Percentiles rank a stretch among this genome's conserved stretches.
Conservation (phyloP, 2,329 filamentous ascomycete species). For the Anthostomella pinea region DNA sequence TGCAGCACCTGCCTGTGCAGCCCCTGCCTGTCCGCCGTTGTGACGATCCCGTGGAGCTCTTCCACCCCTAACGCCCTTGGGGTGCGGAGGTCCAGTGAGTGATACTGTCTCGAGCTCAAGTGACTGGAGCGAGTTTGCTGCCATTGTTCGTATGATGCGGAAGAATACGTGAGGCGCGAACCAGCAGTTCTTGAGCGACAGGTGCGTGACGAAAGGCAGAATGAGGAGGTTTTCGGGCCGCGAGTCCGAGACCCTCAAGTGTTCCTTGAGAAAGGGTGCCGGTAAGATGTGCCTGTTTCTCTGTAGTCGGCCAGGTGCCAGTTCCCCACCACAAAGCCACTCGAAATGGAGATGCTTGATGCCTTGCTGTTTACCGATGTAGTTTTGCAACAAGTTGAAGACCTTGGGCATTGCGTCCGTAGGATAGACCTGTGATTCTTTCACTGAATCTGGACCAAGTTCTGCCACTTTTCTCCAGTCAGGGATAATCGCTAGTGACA, state of each 20-base stretch:
- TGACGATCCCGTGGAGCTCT: too few relatives aligned
- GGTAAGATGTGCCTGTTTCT: slow-evolving; percentile 62
- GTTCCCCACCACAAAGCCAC: slow-evolving; percentile 66
- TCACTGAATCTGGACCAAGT: slow-evolving; percentile 48
- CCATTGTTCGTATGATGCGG: slow-evolving; percentile 48
- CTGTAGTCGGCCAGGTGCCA: slow-evolving; percentile 58
- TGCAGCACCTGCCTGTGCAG: background rate
- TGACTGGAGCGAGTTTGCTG: slow-evolving; percentile 44
- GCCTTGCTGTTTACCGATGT: slow-evolving; percentile 45
- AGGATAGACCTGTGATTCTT: slow-evolving; percentile 48
- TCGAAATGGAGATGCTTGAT: slow-evolving; percentile 62
- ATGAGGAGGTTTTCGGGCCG: slow-evolving; percentile 38
- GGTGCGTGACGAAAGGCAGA: slow-evolving; percentile 54
- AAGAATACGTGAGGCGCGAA: slow-evolving; percentile 56
- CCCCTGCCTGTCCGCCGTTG: too few relatives aligned
- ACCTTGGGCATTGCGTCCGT: slow-evolving; percentile 50
- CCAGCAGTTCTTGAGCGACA: slow-evolving; percentile 70
- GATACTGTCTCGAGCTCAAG: slow-evolving; percentile 64
- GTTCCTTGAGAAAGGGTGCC: slow-evolving; percentile 48
- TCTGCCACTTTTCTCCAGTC: slow-evolving; percentile 62
- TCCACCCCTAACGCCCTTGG: background rate
- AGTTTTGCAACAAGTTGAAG: slow-evolving; percentile 48
- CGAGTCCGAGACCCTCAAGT: slow-evolving; percentile 19
- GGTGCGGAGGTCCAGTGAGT: slow-evolving; percentile 47
- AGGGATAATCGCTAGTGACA: slow-evolving; percentile 61